Percentiles rank a stretch among this genome's conserved stretches.
Evolutionary conservation across 1,139 yeast species (phyloP).

Genomic region (Blastobotrys buckinghamii): DNA sequence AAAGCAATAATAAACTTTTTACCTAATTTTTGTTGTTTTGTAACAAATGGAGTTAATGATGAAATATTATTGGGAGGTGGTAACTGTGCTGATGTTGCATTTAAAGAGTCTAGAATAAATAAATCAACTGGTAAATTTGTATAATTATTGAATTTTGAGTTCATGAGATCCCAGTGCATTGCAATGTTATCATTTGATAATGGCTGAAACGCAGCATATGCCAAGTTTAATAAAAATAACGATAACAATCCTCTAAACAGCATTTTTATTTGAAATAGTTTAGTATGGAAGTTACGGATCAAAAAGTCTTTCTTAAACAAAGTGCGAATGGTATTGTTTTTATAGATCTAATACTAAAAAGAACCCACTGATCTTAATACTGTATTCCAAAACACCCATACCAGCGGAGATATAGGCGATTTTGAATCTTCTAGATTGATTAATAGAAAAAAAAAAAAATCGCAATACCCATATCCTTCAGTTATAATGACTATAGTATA

Average conservation of each 20-base stretch:
- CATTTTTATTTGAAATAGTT: no score
- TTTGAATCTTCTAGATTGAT: no score
- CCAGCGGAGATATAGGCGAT: no score
- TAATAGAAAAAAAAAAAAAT: no score
- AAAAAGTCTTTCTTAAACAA: no score
- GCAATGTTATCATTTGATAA: neutral
- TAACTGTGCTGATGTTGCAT: neutral
- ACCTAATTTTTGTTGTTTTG: neutral
- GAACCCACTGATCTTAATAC: no score
- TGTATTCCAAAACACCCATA: no score
- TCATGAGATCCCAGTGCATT: neutral
- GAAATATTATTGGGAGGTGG: neutral
- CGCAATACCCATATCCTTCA: no score
- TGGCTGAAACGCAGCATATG: neutral
- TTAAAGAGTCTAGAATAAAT: neutral
- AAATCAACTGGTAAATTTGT: neutral
- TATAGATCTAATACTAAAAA: no score
- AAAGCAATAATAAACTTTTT: neutral
- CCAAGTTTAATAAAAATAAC: neutral
- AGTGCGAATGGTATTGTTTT: no score
- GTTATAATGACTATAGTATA: no score
- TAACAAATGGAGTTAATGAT: neutral
- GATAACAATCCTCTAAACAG: neutral
- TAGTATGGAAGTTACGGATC: conserved; percentile 41
- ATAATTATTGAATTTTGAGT: neutral